These are phyloP conservation scores for rapeseed (Brassica napus) DNA, from an alignment of 345 rosid genomes.

Conservation along the genomic window Da-Ae NC_063439.1:18062501-18063000, in stretches of 20 bases:
- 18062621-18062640: neutral
- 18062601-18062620: neutral
- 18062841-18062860: constrained; percentile 10
- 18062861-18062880: constrained; percentile 32
- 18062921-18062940: neutral
- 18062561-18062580: neutral
- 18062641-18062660: neutral
- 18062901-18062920: constrained; percentile 29
- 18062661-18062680: neutral
- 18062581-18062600: neutral
- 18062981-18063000: constrained; percentile 24
- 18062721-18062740: constrained; percentile 1
- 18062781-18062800: constrained; percentile 29
- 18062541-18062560: too few relatives aligned
- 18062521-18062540: too few relatives aligned
- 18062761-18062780: constrained; percentile 17
- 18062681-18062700: neutral
- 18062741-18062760: constrained; percentile 31
- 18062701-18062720: neutral
- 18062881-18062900: constrained; percentile 23
- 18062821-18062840: constrained; percentile 35
- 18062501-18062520: too few relatives aligned
- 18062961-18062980: constrained; percentile 19
- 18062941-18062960: constrained; percentile 17
- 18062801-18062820: constrained; percentile 28